These are phyloP conservation scores for Clonostachys byssicola DNA, from an alignment of 2,329 filamentous ascomycete species.

Conservation along the genomic window DNA sequence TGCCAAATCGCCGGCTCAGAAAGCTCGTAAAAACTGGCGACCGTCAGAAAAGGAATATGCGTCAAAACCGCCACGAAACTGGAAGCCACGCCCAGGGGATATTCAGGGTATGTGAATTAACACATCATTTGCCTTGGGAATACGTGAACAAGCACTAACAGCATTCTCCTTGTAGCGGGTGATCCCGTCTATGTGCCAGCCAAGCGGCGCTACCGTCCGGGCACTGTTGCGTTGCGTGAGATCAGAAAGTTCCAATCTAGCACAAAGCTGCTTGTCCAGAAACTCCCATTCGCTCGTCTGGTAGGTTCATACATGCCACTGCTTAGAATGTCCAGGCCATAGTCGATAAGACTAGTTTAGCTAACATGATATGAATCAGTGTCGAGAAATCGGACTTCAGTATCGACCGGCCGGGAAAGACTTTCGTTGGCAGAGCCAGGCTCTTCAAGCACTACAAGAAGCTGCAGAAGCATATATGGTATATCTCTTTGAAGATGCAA, in stretches of 20 bases:
- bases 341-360: not conserved
- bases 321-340: conserved; percentile 6
- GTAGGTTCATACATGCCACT: conserved; percentile 32
- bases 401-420: conserved; percentile 61
- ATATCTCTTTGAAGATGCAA: conserved; percentile 79
- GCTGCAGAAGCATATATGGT: conserved; percentile 95
- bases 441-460: conserved; percentile 90
- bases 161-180: conserved; percentile 48
- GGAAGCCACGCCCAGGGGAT: conserved; percentile 28
- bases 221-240: conserved; percentile 84
- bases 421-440: conserved; percentile 93
- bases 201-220: conserved; percentile 66
- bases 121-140: not conserved
- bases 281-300: conserved; percentile 75
- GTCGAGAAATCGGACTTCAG: conserved; percentile 69
- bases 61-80: conserved; percentile 4
- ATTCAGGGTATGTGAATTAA: conserved; percentile 28
- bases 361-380: conserved; percentile 21
- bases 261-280: conserved; percentile 80
- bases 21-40: conserved; percentile 5
- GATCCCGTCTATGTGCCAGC: conserved; percentile 64
- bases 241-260: conserved; percentile 88
- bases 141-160: conserved; percentile 11
- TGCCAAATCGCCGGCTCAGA: not conserved
- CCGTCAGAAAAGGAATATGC: conserved; percentile 5